A percentile compares a stretch with the other conserved stretches of the same genome.
phyloP scores from a whole-genome alignment of 768 basidiomycete species.

The Auricularia heimuer region DNA sequence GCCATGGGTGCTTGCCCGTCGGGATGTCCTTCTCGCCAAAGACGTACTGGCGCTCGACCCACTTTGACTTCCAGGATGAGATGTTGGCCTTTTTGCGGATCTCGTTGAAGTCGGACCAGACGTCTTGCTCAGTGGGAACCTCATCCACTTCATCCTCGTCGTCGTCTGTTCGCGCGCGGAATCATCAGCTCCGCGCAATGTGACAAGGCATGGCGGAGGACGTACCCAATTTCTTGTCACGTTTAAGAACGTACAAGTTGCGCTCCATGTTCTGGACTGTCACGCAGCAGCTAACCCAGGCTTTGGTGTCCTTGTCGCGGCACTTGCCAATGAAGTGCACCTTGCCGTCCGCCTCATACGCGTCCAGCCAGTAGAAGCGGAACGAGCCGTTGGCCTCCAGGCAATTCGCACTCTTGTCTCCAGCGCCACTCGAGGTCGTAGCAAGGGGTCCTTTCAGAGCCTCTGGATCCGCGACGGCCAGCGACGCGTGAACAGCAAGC shows the following conservation, averaged over 20 bases:
- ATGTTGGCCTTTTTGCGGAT: conserved; percentile 65
- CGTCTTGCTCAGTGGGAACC: conserved; percentile 59
- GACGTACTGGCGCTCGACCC: conserved; percentile 83
- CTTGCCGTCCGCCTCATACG: conserved; percentile 75
- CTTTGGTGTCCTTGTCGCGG: conserved; percentile 57
- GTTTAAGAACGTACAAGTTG: conserved; percentile 83
- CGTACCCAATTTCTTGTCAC: conserved; percentile 42
- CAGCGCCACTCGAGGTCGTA: conserved; percentile 18
- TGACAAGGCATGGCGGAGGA: not conserved
- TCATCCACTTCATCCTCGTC: conserved; percentile 48
- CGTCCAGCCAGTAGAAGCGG: conserved; percentile 94
- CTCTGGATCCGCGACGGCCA: conserved; percentile 52
- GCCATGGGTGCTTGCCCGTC: conserved; percentile 68
- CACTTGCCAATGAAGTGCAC: conserved; percentile 89
- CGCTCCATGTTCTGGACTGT: conserved; percentile 78
- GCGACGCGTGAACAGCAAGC: conserved; percentile 67
- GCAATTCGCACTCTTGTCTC: conserved; percentile 39
- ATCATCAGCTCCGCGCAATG: conserved; percentile 1
- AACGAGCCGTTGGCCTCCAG: conserved; percentile 79
- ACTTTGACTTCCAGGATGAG: conserved; percentile 69
- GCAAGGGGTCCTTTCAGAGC: conserved; percentile 39
- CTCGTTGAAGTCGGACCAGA: conserved; percentile 75
- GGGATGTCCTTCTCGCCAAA: conserved; percentile 84
- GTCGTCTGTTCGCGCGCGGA: conserved; percentile 4
- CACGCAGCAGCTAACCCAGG: conserved; percentile 80